These are phyloP conservation scores for Nannochloropsis gaditana DNA, from an alignment of 108 stramenopile species.

Conservation along the genomic window DNA sequence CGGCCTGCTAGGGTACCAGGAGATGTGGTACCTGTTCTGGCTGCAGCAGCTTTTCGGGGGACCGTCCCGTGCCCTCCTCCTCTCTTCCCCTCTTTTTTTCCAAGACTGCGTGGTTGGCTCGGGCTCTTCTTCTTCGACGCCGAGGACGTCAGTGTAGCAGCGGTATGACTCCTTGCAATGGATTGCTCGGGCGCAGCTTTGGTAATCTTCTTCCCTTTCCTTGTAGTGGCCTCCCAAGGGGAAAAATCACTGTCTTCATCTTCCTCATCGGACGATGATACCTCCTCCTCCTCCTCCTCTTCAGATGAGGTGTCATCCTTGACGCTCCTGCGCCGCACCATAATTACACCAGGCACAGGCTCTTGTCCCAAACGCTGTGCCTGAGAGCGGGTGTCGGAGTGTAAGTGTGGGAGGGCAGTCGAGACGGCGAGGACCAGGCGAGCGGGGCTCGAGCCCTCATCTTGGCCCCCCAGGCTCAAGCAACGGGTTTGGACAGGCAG, in stretches of 20 bases:
- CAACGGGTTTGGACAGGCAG: too few species aligned
- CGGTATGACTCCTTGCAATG: not conserved
- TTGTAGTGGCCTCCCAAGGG: not conserved
- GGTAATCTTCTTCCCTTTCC: not conserved
- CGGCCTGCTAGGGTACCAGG: not conserved
- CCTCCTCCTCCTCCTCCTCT: constrained; percentile 5
- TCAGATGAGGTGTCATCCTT: not conserved
- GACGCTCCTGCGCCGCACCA: not conserved
- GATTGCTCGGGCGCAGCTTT: not conserved
- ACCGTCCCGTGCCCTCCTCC: not conserved
- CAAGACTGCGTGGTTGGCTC: not conserved
- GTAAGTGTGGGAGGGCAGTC: too few species aligned
- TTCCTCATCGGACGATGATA: not conserved
- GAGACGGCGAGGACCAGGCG: too few species aligned
- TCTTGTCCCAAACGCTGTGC: too few species aligned
- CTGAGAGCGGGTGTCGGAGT: too few species aligned
- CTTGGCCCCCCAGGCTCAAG: too few species aligned
- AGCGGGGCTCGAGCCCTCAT: too few species aligned
- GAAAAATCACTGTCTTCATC: not conserved
- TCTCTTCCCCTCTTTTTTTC: not conserved
- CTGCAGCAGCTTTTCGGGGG: not conserved
- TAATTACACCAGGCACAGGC: too few species aligned
- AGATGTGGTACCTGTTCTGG: not conserved
- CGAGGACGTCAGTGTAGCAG: not conserved
- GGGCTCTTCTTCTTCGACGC: constrained; percentile 12